Conservation (phyloP, 768 basidiomycete species). For the Kwoniella bestiolae region DNA sequence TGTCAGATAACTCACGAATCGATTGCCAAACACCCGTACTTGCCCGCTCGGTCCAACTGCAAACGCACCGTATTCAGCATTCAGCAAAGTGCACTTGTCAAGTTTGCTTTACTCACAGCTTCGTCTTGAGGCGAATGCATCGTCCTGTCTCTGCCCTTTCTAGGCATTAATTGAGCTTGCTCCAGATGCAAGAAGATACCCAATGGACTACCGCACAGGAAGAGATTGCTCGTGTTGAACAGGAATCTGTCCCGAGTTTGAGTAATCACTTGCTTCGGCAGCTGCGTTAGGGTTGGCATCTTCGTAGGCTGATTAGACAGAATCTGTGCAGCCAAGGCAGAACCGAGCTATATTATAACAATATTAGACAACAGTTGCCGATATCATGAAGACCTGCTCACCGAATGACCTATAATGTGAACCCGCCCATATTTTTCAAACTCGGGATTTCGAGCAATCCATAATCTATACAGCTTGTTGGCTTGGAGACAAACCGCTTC, state of each 20-base stretch:
- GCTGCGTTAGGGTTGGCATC: slow-evolving; percentile 56
- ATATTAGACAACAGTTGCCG: background rate
- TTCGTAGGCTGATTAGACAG: slow-evolving; percentile 60
- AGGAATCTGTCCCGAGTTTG: slow-evolving; percentile 56
- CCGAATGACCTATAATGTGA: slow-evolving; percentile 61
- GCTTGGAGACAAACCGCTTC: slow-evolving; percentile 60
- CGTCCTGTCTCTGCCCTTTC: slow-evolving; percentile 60
- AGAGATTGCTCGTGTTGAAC: slow-evolving; percentile 58
- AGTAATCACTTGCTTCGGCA: slow-evolving; percentile 55
- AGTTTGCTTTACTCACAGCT: slow-evolving; percentile 51
- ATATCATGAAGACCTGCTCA: slow-evolving; percentile 13
- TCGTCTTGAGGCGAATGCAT: slow-evolving; percentile 60
- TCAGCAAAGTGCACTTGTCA: background rate
- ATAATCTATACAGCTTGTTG: slow-evolving; percentile 60
- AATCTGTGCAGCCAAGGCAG: slow-evolving; percentile 60
- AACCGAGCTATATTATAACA: slow-evolving; percentile 52
- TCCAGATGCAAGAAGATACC: slow-evolving; percentile 61
- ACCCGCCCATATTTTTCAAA: slow-evolving; percentile 59
- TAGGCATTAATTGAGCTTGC: slow-evolving; percentile 60
- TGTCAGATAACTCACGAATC: slow-evolving; percentile 46
- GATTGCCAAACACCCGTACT: slow-evolving; percentile 60
- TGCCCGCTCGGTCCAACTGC: slow-evolving; percentile 59
- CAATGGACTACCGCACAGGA: slow-evolving; percentile 60
- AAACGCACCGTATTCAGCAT: background rate
- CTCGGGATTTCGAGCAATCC: slow-evolving; percentile 60